Conservation (phyloP, 176 grass and related monocot genomes). For the Bothriochloa decipiens region DNA sequence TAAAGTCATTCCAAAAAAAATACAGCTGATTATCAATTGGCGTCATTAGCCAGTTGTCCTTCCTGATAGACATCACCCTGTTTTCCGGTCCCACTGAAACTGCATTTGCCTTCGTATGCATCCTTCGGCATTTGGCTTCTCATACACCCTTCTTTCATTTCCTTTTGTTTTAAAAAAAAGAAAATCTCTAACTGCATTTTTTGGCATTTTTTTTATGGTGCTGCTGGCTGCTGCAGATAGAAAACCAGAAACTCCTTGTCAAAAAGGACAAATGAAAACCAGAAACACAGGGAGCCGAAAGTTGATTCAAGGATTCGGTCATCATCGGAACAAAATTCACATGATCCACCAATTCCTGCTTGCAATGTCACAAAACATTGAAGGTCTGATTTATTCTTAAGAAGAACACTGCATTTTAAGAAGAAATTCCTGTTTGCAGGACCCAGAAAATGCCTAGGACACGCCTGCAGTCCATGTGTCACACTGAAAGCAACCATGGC, state of each 20-base stretch:
- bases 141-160: neutral
- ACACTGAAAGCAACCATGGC: neutral
- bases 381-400: neutral
- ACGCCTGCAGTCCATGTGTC: neutral
- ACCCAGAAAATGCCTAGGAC: neutral
- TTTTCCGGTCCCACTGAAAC: neutral
- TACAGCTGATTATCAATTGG: neutral
- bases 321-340: neutral
- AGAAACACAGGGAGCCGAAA: neutral
- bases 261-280: neutral
- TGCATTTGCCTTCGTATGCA: neutral
- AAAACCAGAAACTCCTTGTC: neutral
- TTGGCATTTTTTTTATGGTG: neutral
- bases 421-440: neutral
- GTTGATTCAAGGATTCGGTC: slow-evolving; percentile 4
- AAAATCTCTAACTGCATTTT: neutral
- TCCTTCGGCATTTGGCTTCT: neutral
- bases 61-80: neutral
- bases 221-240: neutral
- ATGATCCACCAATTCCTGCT: neutral
- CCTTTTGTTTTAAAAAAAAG: neutral
- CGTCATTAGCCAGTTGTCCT: neutral
- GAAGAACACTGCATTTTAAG: neutral
- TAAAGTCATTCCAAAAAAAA: neutral
- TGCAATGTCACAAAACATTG: neutral